Conservation (phyloP, 805 yeast species). For the Teunomyces gatunensis region DNA sequence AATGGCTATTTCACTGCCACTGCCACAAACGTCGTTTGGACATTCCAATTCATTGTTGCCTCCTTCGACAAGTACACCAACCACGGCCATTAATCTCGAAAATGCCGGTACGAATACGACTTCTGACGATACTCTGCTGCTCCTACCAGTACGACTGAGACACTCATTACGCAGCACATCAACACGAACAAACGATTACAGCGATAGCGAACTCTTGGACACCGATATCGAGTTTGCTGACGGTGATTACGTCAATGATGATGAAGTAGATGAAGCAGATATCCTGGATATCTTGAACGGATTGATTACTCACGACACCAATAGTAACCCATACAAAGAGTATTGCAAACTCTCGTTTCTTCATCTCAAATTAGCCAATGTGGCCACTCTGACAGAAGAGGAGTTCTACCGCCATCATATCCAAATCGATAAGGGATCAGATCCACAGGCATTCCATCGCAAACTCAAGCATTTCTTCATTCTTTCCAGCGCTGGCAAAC, state of each 20-base stretch:
- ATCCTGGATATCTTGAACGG: constrained; percentile 22
- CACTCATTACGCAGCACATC: background rate
- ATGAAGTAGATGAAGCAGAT: constrained; percentile 19
- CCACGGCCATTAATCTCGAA: constrained; percentile 21
- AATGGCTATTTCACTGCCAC: background rate
- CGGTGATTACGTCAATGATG: constrained; percentile 8
- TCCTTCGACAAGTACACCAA: constrained; percentile 13
- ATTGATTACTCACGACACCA: constrained; percentile 13
- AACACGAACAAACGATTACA: constrained; percentile 4
- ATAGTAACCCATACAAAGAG: background rate
- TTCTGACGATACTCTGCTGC: background rate
- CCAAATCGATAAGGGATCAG: constrained; percentile 14
- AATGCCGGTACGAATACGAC: constrained; percentile 11
- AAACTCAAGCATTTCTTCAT: constrained; percentile 71
- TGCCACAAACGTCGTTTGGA: background rate
- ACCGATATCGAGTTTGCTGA: constrained; percentile 7
- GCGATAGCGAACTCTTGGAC: constrained; percentile 7
- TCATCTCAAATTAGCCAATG: background rate
- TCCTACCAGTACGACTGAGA: background rate
- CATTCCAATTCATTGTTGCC: background rate
- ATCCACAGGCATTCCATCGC: constrained; percentile 18
- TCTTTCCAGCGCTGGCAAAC: constrained; percentile 83
- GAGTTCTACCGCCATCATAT: constrained; percentile 17
- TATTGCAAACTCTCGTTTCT: background rate
- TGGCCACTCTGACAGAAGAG: constrained; percentile 1